Conservation (phyloP, 2,329 filamentous ascomycete genomes). For the Chrysosporium queenslandicum region DNA sequence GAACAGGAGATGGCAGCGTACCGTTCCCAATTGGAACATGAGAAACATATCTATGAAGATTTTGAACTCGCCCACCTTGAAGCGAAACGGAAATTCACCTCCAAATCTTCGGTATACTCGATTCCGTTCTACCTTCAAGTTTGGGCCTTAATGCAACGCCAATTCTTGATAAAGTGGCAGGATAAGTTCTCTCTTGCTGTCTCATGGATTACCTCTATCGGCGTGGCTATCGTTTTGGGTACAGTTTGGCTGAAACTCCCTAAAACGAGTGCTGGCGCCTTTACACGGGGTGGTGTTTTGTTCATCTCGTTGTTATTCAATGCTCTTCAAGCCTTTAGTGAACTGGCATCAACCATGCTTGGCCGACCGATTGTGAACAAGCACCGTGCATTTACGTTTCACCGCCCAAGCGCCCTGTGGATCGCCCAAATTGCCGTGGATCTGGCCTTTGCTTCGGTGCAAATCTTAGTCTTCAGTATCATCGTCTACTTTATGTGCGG, state of each 20-base stretch:
- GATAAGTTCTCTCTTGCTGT: slow-evolving; percentile 66
- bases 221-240: slow-evolving; percentile 67
- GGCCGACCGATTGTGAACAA: slow-evolving; percentile 91
- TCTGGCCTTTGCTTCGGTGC: slow-evolving; percentile 69
- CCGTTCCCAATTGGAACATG: slow-evolving; percentile 51
- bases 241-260: slow-evolving; percentile 72
- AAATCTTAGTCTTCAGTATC: slow-evolving; percentile 66
- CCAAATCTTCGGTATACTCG: slow-evolving; percentile 65
- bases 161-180: slow-evolving; percentile 63
- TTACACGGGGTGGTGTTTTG: slow-evolving; percentile 64
- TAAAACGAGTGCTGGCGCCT: slow-evolving; percentile 59
- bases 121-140: slow-evolving; percentile 69
- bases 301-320: slow-evolving; percentile 85
- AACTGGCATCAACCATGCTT: slow-evolving; percentile 72
- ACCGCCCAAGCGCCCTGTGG: slow-evolving; percentile 77
- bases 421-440: slow-evolving; percentile 71
- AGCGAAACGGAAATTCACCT: slow-evolving; percentile 64
- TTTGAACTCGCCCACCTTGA: slow-evolving; percentile 67
- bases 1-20: slow-evolving; percentile 50
- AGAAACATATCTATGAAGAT: slow-evolving; percentile 61
- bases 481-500: slow-evolving; percentile 81
- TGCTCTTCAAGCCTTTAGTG: slow-evolving; percentile 68
- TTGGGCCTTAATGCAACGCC: slow-evolving; percentile 54
- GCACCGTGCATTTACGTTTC: slow-evolving; percentile 73
- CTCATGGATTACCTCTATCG: slow-evolving; percentile 56